A percentile compares a stretch with the other conserved stretches of the same genome.
phyloP scores from a whole-genome alignment of 2,329 filamentous ascomycete species.

The Pseudocercospora fijiensis region DNA sequence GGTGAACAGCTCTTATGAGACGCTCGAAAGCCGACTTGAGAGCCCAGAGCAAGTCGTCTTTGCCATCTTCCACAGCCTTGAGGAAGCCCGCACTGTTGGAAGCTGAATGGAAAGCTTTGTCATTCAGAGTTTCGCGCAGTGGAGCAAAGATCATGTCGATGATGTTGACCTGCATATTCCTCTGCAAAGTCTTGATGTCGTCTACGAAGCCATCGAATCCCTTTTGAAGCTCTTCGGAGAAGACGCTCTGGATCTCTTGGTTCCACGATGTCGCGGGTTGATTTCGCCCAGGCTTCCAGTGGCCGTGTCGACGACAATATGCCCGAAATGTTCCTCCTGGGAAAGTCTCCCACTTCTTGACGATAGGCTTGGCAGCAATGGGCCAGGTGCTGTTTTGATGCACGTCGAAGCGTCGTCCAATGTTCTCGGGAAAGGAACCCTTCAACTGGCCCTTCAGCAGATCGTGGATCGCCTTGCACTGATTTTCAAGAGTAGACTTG shows the following conservation, averaged over 20 bases:
- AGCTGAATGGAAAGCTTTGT: neutral
- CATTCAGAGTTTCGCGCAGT: neutral
- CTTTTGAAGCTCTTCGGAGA: neutral
- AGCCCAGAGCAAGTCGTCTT: neutral
- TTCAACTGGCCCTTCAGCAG: neutral
- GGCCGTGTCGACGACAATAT: constrained; percentile 13
- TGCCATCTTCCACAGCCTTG: neutral
- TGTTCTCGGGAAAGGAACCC: neutral
- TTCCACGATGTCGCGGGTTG: constrained; percentile 7
- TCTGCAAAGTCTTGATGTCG: neutral
- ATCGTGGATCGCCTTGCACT: neutral
- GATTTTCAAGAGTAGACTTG: neutral
- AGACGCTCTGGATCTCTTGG: constrained; percentile 5
- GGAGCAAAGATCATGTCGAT: neutral
- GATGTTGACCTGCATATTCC: neutral
- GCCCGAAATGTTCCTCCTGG: constrained; percentile 8
- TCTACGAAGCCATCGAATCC: neutral
- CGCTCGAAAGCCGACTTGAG: neutral
- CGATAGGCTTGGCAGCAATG: neutral
- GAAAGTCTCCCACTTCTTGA: constrained; percentile 12
- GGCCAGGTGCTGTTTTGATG: constrained; percentile 1
- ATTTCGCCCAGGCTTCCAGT: constrained; percentile 9
- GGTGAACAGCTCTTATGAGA: neutral
- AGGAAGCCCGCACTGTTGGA: neutral
- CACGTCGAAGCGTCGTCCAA: neutral